Evolutionary conservation across 1,139 yeast genomes (phyloP), one percentile per base, ranked within the genome.

Genomic region (Nakaseomyces glabratus): DNA sequence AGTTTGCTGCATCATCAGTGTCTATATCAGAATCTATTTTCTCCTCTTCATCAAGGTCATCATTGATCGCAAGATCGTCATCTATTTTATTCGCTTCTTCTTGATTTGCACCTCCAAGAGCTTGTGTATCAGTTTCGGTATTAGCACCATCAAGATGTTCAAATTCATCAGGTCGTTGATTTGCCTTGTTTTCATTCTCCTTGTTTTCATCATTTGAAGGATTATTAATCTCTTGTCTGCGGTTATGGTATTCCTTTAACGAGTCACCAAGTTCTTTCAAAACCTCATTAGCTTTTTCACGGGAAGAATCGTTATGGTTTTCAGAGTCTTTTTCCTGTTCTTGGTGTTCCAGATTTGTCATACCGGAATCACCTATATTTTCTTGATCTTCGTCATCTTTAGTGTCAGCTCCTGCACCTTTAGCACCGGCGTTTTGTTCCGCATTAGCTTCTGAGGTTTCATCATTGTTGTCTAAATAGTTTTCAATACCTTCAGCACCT

Each of bases 251-350:
- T 55, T 88, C 95, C 53, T 86, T 82, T 57, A 86, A 60, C 0
- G 94, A 75, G 55, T 88, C 96, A 36, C 97, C 97, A 16, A 90
- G 66, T 53, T 86, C 86, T 55, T 82, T 82, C 60, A 88, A 66
- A 0, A 93, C 75, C 48, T 86, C 93, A 38, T 71, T 70, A n/a
- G 86, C 90, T 47, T 72, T 72, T 36, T 81, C 78, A 39, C 82
- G 67, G 8, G 84, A 77, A 15, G 69, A 65, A 43, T 82, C 93
- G 31, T 66, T 68, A n/a, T 58, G 45, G 18, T 56, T 56, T 3
- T 51, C 50, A 21, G 56, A 51, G 2, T 51, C 46, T 23, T 60
- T 56, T 20, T 63, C 57, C 31, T 65, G 65, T 28, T 68, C 67
- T 44, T 70, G 68, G 15, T 44, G 42, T 18, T 41, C 37, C 41